Percentiles rank a stretch among this genome's conserved stretches.
Evolutionary conservation across 768 basidiomycete genomes (phyloP).

Genomic region (Naganishia antarctica): DNA sequence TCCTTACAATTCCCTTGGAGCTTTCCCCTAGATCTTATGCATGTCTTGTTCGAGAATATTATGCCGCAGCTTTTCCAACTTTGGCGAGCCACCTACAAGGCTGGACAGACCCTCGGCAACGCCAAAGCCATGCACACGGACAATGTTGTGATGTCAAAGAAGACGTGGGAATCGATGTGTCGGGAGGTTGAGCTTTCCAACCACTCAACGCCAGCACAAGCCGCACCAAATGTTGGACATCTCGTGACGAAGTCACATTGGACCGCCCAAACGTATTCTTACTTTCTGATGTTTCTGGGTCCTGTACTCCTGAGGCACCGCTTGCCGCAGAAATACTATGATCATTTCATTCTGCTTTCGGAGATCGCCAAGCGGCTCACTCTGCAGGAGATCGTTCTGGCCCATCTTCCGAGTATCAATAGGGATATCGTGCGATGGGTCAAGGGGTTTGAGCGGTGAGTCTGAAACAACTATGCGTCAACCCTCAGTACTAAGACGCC

Average conservation of each 20-base stretch:
- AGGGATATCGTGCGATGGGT: not conserved
- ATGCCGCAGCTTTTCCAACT: not conserved
- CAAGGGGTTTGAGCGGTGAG: not conserved
- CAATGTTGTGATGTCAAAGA: not conserved
- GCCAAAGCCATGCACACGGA: conserved; percentile 7
- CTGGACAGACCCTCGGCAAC: not conserved
- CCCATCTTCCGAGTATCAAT: not conserved
- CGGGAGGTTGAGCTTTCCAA: conserved; percentile 1
- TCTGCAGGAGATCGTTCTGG: not conserved
- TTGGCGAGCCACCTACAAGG: not conserved
- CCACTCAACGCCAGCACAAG: not conserved
- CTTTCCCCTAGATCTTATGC: conserved; percentile 11
- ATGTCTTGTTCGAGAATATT: conserved; percentile 11
- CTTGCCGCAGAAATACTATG: not conserved
- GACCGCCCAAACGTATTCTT: not conserved
- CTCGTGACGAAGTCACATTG: not conserved
- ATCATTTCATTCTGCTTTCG: not conserved
- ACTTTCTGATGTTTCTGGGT: not conserved
- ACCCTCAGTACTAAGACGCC: too few relatives aligned
- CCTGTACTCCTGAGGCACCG: not conserved
- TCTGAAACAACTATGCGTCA: too few relatives aligned
- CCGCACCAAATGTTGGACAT: not conserved
- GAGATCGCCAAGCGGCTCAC: conserved; percentile 6
- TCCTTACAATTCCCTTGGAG: not conserved
- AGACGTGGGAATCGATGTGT: not conserved